phyloP scores from a whole-genome alignment of 139 green algal genomes.

The Penium margaritaceum region DNA sequence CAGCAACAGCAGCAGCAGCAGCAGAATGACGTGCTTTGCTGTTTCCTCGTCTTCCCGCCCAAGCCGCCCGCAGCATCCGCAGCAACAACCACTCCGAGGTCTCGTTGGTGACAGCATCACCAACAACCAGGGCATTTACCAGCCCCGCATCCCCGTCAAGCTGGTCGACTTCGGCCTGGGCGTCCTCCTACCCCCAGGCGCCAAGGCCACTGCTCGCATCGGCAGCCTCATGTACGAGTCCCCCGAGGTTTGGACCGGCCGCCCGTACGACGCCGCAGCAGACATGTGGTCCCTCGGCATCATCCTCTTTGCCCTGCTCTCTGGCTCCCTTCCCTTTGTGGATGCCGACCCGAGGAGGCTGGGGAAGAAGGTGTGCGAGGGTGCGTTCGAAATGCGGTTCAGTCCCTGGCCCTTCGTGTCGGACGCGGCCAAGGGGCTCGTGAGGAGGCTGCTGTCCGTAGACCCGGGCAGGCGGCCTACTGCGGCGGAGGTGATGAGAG shows the following conservation, averaged over 20 bases:
- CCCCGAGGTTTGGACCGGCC: background rate
- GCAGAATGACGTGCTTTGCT: too few relatives aligned
- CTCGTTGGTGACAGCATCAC: too few relatives aligned
- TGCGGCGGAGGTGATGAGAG: too few relatives aligned
- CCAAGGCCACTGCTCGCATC: background rate
- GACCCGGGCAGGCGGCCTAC: too few relatives aligned
- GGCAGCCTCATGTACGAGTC: constrained; percentile 11
- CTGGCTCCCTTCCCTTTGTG: background rate
- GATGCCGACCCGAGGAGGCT: background rate
- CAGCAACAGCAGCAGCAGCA: too few relatives aligned
- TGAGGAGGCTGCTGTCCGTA: background rate
- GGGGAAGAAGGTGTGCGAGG: constrained; percentile 3
- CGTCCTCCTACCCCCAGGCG: background rate
- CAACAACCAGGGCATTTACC: too few relatives aligned
- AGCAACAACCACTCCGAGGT: background rate
- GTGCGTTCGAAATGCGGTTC: background rate
- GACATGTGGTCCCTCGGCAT: constrained; percentile 1
- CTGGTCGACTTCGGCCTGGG: background rate
- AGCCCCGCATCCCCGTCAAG: background rate
- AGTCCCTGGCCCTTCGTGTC: constrained; percentile 1
- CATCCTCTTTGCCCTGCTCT: background rate
- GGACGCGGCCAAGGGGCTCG: background rate
- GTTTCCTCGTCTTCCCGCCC: too few relatives aligned
- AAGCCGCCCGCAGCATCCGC: background rate
- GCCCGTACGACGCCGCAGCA: background rate